Evolutionary conservation across 805 yeast genomes (phyloP), one percentile per base, ranked within the genome.

Genomic region (Ogataea philodendri): DNA sequence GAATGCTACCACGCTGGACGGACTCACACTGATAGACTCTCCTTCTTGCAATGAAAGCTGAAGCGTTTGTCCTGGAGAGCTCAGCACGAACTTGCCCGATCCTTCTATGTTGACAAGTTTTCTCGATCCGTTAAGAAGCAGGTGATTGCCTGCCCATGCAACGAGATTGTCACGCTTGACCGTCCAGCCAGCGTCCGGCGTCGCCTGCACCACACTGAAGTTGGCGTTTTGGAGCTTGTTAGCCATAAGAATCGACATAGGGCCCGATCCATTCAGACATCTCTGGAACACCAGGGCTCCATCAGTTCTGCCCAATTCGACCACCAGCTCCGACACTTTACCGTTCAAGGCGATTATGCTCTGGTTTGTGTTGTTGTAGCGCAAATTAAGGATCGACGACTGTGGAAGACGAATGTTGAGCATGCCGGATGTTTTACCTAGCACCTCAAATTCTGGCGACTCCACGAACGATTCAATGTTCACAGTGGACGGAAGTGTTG

Each of bases 71-170:
- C 69, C 67, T 1, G 61, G 56, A 3, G 69, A 65, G 15, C 64
- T 55, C 14, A 72, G 41, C 4, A 70, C 68, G 6, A 71, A 30
- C 3, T 41, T 46, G 1, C 77, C 77, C 13, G 57, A 57, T 1
- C 76, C 76, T 7, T 32, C 26, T 15, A 48, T 35, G 3, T 37
- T 37, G 8, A 47, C 37, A 5, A 49, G 22, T 15, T 46, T 45
- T 1, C 40, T 32, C 13, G 35, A 19, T n/a, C 25, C 36, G 1
- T 24, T 25, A 1, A 39, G 29, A 19, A 56, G 44, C 14, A 69
- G 44, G 29, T 57, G 51, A 31, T 58, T 63, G 1, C 74, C 76
- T 1, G 70, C 57, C 77, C 77, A 72, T 5, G 76, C 74, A 9
- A 71, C 55, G 8, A 72, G 41, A 34, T 54, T 55, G 9, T 59